phyloP scores from a whole-genome alignment of 129 eudicot genomes.

The Pittosporum tobira region DNA sequence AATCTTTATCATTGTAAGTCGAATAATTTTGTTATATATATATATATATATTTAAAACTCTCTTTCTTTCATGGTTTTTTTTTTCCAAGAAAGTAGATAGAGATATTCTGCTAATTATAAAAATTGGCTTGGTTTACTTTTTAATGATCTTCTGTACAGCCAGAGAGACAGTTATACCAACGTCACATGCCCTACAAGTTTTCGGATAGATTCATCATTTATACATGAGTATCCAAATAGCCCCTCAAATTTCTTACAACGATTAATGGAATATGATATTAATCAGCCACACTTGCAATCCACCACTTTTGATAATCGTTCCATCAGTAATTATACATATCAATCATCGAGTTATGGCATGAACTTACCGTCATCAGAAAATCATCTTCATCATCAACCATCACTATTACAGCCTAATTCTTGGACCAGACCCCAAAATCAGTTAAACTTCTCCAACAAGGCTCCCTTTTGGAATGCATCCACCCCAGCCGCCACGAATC shows the following conservation, averaged over 20 bases:
- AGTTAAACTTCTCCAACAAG: slow-evolving; percentile 41
- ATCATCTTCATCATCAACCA: background rate
- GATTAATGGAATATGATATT: slow-evolving; percentile 39
- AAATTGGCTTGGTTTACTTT: background rate
- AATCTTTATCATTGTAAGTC: slow-evolving; percentile 50
- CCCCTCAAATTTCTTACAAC: slow-evolving; percentile 41
- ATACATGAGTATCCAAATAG: slow-evolving; percentile 5
- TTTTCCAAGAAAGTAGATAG: too few species aligned
- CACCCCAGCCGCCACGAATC: slow-evolving; percentile 22
- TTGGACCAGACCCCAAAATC: slow-evolving; percentile 13
- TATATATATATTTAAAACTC: background rate
- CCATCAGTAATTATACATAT: slow-evolving; percentile 20
- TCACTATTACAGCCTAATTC: background rate
- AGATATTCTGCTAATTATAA: too few species aligned
- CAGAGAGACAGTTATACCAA: too few species aligned
- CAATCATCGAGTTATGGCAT: slow-evolving; percentile 27
- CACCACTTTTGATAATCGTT: slow-evolving; percentile 16
- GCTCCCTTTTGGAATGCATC: slow-evolving; percentile 77
- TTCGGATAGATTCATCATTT: slow-evolving; percentile 34
- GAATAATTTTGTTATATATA: slow-evolving; percentile 16
- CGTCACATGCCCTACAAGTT: too few species aligned
- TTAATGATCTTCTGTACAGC: slow-evolving; percentile 14
- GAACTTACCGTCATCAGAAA: background rate
- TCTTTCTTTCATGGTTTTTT: background rate
- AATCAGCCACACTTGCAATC: slow-evolving; percentile 33